Evolutionary conservation across 495 filamentous ascomycete species (phyloP).

Genomic region (Daldinia concentrica): DNA sequence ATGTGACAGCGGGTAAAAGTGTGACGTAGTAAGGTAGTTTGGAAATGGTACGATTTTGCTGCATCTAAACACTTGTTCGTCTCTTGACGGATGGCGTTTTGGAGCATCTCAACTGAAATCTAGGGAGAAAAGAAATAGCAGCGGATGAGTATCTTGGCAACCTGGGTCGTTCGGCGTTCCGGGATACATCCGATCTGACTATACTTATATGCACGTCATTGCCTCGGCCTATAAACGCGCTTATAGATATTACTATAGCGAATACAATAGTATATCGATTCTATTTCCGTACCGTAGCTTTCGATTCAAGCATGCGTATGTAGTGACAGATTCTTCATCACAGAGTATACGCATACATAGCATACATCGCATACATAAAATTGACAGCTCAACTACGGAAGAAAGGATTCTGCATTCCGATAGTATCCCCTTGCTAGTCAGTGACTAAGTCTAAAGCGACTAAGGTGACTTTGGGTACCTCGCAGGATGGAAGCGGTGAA

Average conservation of each 20-base stretch:
- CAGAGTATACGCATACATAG: neutral
- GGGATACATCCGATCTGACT: constrained; percentile 44
- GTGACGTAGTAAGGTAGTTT: constrained; percentile 34
- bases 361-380: neutral
- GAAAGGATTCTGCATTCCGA: constrained; percentile 24
- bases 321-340: constrained; percentile 6
- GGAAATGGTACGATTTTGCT: constrained; percentile 38
- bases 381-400: constrained; percentile 8
- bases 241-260: constrained; percentile 34
- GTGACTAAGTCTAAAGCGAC: constrained; percentile 30
- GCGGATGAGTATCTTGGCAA: constrained; percentile 29
- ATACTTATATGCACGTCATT: constrained; percentile 41
- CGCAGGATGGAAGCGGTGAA: constrained; percentile 34
- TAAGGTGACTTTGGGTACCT: constrained; percentile 11
- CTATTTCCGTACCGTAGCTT: constrained; percentile 23
- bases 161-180: constrained; percentile 34
- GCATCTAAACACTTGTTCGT: constrained; percentile 14
- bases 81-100: constrained; percentile 16
- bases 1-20: constrained; percentile 24
- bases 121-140: constrained; percentile 8
- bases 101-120: constrained; percentile 20
- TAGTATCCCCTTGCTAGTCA: constrained; percentile 18
- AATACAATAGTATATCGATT: constrained; percentile 18
- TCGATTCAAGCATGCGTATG: constrained; percentile 9
- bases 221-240: constrained; percentile 28